Conservation (phyloP, 805 yeast genomes). For the Metschnikowia sp. region DNA sequence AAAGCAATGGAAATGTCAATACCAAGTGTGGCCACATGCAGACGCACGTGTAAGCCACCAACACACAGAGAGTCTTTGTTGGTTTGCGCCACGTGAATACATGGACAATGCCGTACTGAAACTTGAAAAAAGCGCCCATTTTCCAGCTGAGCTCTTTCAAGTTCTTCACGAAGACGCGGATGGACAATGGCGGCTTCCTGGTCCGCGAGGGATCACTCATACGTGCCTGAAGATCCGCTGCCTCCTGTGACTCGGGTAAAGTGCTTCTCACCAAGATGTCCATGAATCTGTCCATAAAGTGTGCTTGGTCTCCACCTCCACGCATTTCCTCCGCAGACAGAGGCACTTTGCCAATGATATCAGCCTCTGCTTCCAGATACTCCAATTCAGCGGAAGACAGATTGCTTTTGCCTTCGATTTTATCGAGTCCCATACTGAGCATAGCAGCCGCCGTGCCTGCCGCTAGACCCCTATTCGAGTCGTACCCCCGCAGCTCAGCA, state of each 20-base stretch:
- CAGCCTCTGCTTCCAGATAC: constrained; percentile 28
- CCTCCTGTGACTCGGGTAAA: constrained; percentile 48
- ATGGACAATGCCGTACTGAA: constrained; percentile 60
- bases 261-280: constrained; percentile 51
- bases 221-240: constrained; percentile 39
- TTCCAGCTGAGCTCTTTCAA: constrained; percentile 54
- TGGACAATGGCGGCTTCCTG: constrained; percentile 52
- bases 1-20: constrained; percentile 58
- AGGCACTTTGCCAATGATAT: constrained; percentile 26
- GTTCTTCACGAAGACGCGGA: constrained; percentile 54
- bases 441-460: constrained; percentile 38
- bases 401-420: constrained; percentile 4
- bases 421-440: constrained; percentile 30
- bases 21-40: constrained; percentile 72
- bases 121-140: constrained; percentile 52
- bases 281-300: constrained; percentile 57
- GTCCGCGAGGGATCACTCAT: constrained; percentile 44
- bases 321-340: constrained; percentile 27
- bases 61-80: constrained; percentile 57
- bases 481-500: constrained; percentile 24
- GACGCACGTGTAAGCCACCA: constrained; percentile 60
- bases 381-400: constrained; percentile 1
- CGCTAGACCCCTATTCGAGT: constrained; percentile 31
- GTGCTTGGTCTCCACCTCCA: constrained; percentile 24
- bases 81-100: constrained; percentile 75